These are phyloP conservation scores for Candida pseudoviswanathii DNA, from an alignment of 1,139 yeast genomes.

Conservation along the genomic window DNA sequence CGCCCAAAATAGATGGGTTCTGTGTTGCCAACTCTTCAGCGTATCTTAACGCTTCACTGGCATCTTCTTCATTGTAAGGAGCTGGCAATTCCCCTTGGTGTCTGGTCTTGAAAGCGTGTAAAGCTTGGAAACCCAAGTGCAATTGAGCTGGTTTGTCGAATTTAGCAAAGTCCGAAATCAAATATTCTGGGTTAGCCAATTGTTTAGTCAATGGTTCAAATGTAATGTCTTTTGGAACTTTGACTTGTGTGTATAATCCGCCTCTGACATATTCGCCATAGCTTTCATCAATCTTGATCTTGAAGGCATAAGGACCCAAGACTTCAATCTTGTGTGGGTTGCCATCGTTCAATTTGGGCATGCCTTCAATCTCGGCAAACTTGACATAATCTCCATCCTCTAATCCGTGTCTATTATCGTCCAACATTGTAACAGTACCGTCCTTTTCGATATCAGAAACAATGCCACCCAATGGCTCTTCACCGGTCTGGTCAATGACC, in stretches of 20 bases:
- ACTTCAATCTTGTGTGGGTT: constrained; percentile 76
- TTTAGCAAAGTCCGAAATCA: constrained; percentile 87
- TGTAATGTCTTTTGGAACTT: constrained; percentile 66
- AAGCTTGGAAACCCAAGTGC: constrained; percentile 90
- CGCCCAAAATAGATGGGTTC: constrained; percentile 60
- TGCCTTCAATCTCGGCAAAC: constrained; percentile 85
- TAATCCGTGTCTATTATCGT: constrained; percentile 89
- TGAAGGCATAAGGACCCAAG: constrained; percentile 91
- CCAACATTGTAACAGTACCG: constrained; percentile 91
- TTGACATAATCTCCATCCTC: constrained; percentile 91
- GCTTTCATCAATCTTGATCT: constrained; percentile 55
- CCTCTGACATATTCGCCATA: constrained; percentile 75
- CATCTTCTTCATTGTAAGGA: constrained; percentile 77
- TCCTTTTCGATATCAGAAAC: constrained; percentile 85
- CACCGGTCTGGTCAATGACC: constrained; percentile 86
- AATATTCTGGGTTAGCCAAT: constrained; percentile 73
- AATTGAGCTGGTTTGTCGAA: constrained; percentile 89
- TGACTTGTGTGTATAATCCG: constrained; percentile 91
- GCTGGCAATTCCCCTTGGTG: constrained; percentile 72
- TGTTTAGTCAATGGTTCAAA: constrained; percentile 70
- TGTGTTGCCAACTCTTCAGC: constrained; percentile 63
- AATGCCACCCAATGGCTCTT: constrained; percentile 85
- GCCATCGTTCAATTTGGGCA: constrained; percentile 67
- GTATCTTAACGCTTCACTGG: constrained; percentile 62
- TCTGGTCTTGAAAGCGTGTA: constrained; percentile 68